Conservation (phyloP, 2,329 filamentous ascomycete species). For the Aspergillus melleus region DNA sequence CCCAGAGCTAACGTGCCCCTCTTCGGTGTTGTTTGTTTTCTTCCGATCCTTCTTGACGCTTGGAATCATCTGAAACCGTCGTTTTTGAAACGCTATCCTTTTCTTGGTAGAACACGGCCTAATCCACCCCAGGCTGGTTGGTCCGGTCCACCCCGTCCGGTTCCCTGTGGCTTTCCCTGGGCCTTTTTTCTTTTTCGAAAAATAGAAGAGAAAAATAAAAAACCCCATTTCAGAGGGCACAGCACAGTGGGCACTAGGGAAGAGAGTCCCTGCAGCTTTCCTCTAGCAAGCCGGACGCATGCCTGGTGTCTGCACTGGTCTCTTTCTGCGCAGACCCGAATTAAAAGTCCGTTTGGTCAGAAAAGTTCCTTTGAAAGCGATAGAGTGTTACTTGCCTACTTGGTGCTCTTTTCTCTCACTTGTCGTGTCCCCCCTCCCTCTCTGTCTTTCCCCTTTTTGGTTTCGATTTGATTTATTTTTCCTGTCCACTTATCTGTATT, state of each 20-base stretch:
- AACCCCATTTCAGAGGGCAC: conserved; percentile 1
- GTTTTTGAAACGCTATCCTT: conserved; percentile 25
- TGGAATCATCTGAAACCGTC: conserved; percentile 27
- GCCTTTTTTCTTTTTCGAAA: conserved; percentile 15
- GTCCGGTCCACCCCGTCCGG: conserved; percentile 9
- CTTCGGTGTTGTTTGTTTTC: conserved; percentile 13
- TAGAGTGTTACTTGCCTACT: conserved; percentile 23
- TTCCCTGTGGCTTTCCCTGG: not conserved
- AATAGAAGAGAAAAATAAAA: no score
- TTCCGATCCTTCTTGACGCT: conserved; percentile 19
- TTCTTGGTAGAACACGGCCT: conserved; percentile 21
- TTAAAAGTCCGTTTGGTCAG: conserved; percentile 26
- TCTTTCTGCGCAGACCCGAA: conserved; percentile 24
- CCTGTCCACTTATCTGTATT: conserved; percentile 13
- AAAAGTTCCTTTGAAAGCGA: conserved; percentile 17
- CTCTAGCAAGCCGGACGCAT: conserved; percentile 21
- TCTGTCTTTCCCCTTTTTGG: not conserved
- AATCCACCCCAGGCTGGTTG: conserved; percentile 21
- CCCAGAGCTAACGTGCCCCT: conserved; percentile 16
- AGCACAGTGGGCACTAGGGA: conserved; percentile 12
- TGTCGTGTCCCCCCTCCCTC: conserved; percentile 11
- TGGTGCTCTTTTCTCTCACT: conserved; percentile 14
- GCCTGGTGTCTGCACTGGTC: conserved; percentile 17
- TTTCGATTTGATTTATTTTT: conserved; percentile 8
- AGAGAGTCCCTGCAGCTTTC: conserved; percentile 36